A percentile compares a stretch with the other conserved stretches of the same genome.
Evolutionary conservation across 1,284 basidiomycete genomes (phyloP).

Genomic region (Neotropicomus parvogracilis): DNA sequence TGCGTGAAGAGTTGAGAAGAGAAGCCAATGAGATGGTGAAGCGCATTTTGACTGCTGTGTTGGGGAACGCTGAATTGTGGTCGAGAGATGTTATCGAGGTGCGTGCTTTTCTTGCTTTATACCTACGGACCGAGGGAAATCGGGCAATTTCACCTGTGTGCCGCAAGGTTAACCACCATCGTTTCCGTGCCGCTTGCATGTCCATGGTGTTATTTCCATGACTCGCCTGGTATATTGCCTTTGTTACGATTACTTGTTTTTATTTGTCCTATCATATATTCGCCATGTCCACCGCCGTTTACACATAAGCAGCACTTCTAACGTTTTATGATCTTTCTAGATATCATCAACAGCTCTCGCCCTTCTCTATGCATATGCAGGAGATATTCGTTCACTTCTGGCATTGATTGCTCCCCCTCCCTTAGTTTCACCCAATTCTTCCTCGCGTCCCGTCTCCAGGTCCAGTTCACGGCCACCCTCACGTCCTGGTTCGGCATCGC

Average conservation of each 20-base stretch:
- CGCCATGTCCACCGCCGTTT: background rate
- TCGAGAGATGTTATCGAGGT: conserved; percentile 30
- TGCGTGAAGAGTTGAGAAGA: conserved; percentile 54
- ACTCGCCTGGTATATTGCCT: background rate
- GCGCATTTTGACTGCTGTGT: conserved; percentile 42
- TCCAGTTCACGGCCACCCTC: conserved; percentile 25
- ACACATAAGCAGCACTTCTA: conserved; percentile 1
- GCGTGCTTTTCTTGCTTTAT: conserved; percentile 12
- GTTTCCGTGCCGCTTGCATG: background rate
- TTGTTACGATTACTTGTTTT: background rate
- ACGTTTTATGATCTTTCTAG: conserved; percentile 14
- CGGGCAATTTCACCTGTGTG: background rate
- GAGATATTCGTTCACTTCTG: conserved; percentile 23
- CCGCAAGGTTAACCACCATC: background rate
- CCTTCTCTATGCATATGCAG: conserved; percentile 27
- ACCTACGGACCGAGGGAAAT: background rate
- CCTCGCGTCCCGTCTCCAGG: conserved; percentile 22
- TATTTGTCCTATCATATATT: background rate
- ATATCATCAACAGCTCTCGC: conserved; percentile 33
- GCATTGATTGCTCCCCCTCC: conserved; percentile 18
- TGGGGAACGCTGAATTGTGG: conserved; percentile 38
- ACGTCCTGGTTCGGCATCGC: conserved; percentile 19
- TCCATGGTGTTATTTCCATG: background rate
- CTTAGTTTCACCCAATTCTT: conserved; percentile 5
- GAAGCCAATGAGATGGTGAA: conserved; percentile 69